A percentile compares a stretch with the other conserved stretches of the same genome.
Evolutionary conservation across 176 grass and related monocot genomes (phyloP).

Genomic region (Phoenix dactylifera): DNA sequence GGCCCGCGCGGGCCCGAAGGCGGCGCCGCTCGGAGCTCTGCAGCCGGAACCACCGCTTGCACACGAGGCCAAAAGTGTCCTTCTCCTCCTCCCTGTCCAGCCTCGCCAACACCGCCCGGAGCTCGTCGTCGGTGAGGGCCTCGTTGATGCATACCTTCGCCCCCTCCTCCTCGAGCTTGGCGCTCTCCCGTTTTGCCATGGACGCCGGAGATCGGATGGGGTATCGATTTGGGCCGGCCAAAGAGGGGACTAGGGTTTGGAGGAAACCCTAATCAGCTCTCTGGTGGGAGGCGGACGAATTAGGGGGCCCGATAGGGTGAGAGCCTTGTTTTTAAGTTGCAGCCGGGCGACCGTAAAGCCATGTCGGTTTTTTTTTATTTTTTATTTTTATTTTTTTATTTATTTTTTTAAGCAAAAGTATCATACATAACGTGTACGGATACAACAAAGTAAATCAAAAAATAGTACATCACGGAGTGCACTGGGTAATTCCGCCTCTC

Average conservation of each 20-base stretch:
- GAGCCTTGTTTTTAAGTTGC: too few relatives aligned
- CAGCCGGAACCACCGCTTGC: slow-evolving; percentile 76
- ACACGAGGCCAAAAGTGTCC: slow-evolving; percentile 67
- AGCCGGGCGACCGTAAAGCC: too few relatives aligned
- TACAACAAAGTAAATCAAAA: too few relatives aligned
- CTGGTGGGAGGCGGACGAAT: too few relatives aligned
- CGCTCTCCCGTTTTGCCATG: background rate
- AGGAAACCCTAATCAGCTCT: slow-evolving; percentile 5
- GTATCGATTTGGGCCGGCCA: too few relatives aligned
- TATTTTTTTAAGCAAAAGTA: too few relatives aligned
- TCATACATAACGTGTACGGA: too few relatives aligned
- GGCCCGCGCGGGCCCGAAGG: slow-evolving; percentile 57
- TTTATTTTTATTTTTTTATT: too few relatives aligned
- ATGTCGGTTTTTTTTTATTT: too few relatives aligned
- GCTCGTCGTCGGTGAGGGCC: slow-evolving; percentile 67
- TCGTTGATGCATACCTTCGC: slow-evolving; percentile 40
- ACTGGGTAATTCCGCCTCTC: too few relatives aligned
- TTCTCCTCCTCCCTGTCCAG: slow-evolving; percentile 51
- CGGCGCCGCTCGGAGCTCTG: slow-evolving; percentile 67
- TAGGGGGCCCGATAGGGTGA: too few relatives aligned
- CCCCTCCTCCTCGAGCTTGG: background rate
- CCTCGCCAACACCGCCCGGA: slow-evolving; percentile 43
- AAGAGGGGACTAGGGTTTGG: background rate
- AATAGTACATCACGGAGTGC: too few relatives aligned
- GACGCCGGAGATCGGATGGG: background rate